Percentiles rank a stretch among this genome's conserved stretches.
phyloP scores from a whole-genome alignment of 768 basidiomycete species.

The Gloeopeniophorella convolvens region DNA sequence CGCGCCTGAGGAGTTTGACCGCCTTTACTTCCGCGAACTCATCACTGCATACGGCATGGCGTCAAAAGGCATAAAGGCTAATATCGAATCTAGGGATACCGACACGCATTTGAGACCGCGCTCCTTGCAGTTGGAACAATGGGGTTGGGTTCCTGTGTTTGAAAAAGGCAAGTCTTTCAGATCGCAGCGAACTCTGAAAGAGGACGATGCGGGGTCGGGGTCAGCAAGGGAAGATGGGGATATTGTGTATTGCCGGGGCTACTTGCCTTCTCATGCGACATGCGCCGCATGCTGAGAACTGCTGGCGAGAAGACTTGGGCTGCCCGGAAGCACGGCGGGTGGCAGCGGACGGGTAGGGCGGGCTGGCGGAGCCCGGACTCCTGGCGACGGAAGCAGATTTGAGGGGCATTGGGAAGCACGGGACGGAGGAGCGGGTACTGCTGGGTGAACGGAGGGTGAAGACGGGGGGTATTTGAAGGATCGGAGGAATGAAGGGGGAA shows the following conservation, averaged over 20 bases:
- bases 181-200: conserved; percentile 80
- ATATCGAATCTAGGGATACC: conserved; percentile 29
- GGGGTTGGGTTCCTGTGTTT: conserved; percentile 35
- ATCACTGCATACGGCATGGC: conserved; percentile 46
- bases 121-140: conserved; percentile 87
- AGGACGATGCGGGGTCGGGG: not conserved
- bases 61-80: not conserved
- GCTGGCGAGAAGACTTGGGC: conserved; percentile 71
- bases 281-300: conserved; percentile 91
- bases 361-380: conserved; percentile 23
- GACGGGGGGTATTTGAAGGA: conserved; percentile 22
- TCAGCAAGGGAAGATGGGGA: too few species aligned
- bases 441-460: conserved; percentile 9
- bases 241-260: too few species aligned
- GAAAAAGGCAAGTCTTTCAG: conserved; percentile 72
- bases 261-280: conserved; percentile 83
- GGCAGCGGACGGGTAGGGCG: conserved; percentile 32
- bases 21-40: conserved; percentile 90
- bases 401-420: conserved; percentile 20
- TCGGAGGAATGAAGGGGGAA: conserved; percentile 17
- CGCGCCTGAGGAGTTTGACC: conserved; percentile 75
- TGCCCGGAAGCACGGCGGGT: conserved; percentile 32
- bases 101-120: conserved; percentile 92
- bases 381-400: conserved; percentile 25
- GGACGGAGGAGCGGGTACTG: not conserved